Conservation (phyloP, 1,284 basidiomycete species). For the Exobasidium rhododendri region DNA sequence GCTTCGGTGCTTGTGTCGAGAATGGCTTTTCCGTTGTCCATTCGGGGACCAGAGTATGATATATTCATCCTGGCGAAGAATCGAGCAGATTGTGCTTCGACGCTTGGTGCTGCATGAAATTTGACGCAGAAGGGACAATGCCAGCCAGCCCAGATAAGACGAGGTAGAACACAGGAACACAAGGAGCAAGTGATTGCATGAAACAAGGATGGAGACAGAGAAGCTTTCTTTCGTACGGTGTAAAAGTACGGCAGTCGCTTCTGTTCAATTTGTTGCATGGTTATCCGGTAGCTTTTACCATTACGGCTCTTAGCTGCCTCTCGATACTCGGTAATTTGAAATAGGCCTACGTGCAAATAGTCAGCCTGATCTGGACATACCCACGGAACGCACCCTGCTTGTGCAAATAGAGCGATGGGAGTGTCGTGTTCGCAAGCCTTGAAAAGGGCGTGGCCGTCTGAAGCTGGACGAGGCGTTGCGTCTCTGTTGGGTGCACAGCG, state of each 20-base stretch:
- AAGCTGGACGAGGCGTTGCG: too few species aligned
- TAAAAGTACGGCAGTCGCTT: neutral
- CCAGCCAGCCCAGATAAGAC: constrained; percentile 1
- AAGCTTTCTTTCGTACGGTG: neutral
- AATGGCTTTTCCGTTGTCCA: constrained; percentile 7
- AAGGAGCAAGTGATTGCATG: neutral
- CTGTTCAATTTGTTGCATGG: neutral
- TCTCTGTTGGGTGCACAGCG: too few species aligned
- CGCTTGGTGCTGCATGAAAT: neutral
- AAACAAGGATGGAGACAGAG: neutral
- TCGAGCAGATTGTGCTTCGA: neutral
- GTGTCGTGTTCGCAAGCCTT: neutral
- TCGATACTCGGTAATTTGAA: neutral
- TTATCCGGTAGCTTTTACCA: neutral
- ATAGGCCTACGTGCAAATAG: neutral
- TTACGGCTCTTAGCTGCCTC: neutral
- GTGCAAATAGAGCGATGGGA: neutral
- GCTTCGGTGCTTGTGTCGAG: neutral
- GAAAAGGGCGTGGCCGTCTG: too few species aligned
- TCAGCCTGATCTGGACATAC: neutral
- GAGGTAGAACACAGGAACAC: neutral
- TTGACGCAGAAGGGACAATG: neutral
- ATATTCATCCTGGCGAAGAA: neutral
- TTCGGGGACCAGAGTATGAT: constrained; percentile 3
- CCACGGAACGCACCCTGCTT: neutral